Base-by-base conservation (phyloP, 2,329 filamentous ascomycete genomes). In the Hortaea sp. region DNA sequence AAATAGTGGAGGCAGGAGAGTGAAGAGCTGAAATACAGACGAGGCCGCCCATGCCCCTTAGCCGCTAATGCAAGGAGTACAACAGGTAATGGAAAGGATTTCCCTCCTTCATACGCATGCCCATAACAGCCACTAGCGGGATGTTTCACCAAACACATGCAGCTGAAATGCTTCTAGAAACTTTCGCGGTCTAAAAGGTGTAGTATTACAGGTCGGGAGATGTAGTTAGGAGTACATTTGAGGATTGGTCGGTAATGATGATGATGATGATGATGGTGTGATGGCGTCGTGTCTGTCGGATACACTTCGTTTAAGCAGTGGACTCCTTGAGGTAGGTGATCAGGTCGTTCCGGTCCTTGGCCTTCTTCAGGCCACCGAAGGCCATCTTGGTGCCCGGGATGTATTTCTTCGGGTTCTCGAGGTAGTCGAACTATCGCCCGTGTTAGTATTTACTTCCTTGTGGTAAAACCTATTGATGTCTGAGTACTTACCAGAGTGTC, bases 381-480 rank as follows among this genome's bases (percentile, higher is more conserved):
- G 92, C 92, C 92, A 98, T 98, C 88, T 97, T 98, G 77, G 92
- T 98, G 62, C 92, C 92, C 61, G 92, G 92, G 58, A 98, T 95
- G 82, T 89, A 98, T 81, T 97, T 97, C 85, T 98, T 98, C 76
- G 92, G 92, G 85, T 97, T 97, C 82, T 98, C 92, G 66, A 98
- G 89, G 83, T 98, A 98, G 59, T 83, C 79, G 75, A 95, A 97
- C 86, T 89, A 62, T 42, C 55, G 12, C 13, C 20, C 9, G n/a
- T 9, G 32, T 35, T 4, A 35, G 20, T 20, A 20, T 20, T 20
- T 20, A 4, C 20, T n/a, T n/a, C 20, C 20, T 20, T 20, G 20
- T n/a, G n/a, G n/a, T 20, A 20, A 20, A 20, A 20, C 4, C 32
- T 35, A 35, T 35, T 35, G 20, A 2, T 20, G 20, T 20, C 20